Evolutionary conservation across 768 basidiomycete genomes (phyloP).

Genomic region (Myochromella boudieri): DNA sequence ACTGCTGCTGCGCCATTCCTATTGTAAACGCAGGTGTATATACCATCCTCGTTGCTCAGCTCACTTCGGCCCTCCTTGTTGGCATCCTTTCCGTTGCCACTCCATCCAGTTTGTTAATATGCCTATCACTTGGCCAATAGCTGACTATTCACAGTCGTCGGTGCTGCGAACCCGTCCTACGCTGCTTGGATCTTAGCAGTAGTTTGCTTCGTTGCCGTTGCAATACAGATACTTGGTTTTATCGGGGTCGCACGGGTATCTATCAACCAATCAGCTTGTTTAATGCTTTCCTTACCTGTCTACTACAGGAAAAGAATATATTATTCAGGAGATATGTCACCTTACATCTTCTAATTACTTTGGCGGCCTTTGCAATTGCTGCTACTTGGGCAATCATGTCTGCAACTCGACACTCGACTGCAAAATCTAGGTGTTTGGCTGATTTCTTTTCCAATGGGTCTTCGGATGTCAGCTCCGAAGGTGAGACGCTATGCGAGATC

Average conservation of each 20-base stretch:
- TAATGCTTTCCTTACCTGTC: not conserved
- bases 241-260: slow-evolving; percentile 77
- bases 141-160: slow-evolving; percentile 62
- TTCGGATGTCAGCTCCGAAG: slow-evolving; percentile 43
- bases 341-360: slow-evolving; percentile 54
- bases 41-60: slow-evolving; percentile 73
- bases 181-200: slow-evolving; percentile 73
- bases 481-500: slow-evolving; percentile 77
- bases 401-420: slow-evolving; percentile 71
- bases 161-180: slow-evolving; percentile 78
- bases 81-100: slow-evolving; percentile 78
- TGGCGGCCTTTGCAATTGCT: slow-evolving; percentile 71
- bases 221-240: slow-evolving; percentile 80
- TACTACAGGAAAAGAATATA: slow-evolving; percentile 61
- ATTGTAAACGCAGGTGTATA: slow-evolving; percentile 91
- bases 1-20: slow-evolving; percentile 93
- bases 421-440: slow-evolving; percentile 62
- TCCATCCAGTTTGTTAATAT: slow-evolving; percentile 62
- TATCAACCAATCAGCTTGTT: slow-evolving; percentile 3
- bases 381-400: slow-evolving; percentile 84
- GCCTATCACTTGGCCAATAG: not conserved
- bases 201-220: slow-evolving; percentile 75
- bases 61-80: slow-evolving; percentile 60
- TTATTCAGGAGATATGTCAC: slow-evolving; percentile 69
- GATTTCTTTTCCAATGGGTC: slow-evolving; percentile 52